Evolutionary conservation across 768 basidiomycete genomes (phyloP), one percentile per base, ranked within the genome.

Genomic region (Lactarius tabidus): DNA sequence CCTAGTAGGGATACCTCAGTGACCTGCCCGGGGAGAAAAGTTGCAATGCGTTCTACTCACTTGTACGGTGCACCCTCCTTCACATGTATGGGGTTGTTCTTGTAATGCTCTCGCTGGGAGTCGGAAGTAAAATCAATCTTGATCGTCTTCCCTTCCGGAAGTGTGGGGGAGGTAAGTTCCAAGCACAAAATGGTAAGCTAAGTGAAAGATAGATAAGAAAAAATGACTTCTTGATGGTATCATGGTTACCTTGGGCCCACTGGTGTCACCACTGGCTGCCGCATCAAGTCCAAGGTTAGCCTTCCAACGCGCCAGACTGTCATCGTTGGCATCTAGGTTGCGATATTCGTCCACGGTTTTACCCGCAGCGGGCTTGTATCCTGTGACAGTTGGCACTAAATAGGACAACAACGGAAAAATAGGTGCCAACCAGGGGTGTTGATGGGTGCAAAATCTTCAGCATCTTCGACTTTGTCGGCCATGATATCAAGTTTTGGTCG

Each of bases 291-390:
- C 96, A 31, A 98, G 82, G 60, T 89, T 93, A 43, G 92, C 93
- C 75, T 98, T 98, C 96, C 96, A 98, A 68, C 93, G 87, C 36
- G 89, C 87, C 71, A 98, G 83, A 75, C 91, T 93, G 77, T 97
- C 95, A 74, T 98, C 95, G 67, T 90, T 82, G 35, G 89, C 87
- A 77, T 97, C 95, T 52, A 96, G 84, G 43, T 87, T 77, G 29
- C 91, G 89, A 53, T 93, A 91, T 74, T 95, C 92, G 29, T 91
- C 92, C 15, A 89, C 78, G 53, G 82, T 81, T 79, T 91, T 91
- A 36, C 81, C 83, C 63, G 82, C 85, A 39, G 79, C 74, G 41
- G 84, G 84, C 76, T 89, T 93, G 81, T 93, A 93, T 64, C 91
- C 91, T 91, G 70, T 23, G 15, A 26, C 8, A n/a, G 28, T 33